Evolutionary conservation across 495 filamentous ascomycete genomes (phyloP), one percentile per base, ranked within the genome.

Genomic region (Podospora didyma): DNA sequence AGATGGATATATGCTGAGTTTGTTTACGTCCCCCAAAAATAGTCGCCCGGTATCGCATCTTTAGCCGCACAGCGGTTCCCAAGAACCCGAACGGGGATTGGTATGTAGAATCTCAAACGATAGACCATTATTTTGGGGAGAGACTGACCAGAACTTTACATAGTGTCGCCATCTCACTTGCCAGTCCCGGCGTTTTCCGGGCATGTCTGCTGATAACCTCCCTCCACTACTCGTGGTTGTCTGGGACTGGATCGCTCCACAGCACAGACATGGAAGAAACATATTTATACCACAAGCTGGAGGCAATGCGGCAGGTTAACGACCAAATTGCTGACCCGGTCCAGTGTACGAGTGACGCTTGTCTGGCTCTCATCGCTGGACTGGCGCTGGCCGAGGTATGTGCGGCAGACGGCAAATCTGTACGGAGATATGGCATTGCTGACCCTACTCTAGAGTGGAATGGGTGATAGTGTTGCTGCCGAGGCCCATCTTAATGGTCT

Each of bases 381-480:
- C 47, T 65, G 28, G 65, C 65, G 10, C 26, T 68, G 26, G 61
- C 62, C n/a, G 65, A 68, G 58, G 65, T 65, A 34, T 7, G 31
- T 22, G 0, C 28, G 51, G 48, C 22, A 16, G 11, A 23, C 47
- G 11, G 2, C 5, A 7, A 9, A 11, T 10, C 14, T 6, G 37
- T 7, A 14, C 1, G 16, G 20, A 9, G n/a, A 22, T 0, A 56
- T 0, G 3, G 5, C 31, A 3, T 24, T 7, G 11, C 34, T 21
- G 45, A 19, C 7, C 9, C 22, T 7, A 11, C 12, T 17, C 17
- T 22, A 62, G 61, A 55, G 55, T 28, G 58, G 61, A 1, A 63
- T 66, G 56, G 64, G 64, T 6, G 53, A 66, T 39, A 22, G 46
- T 20, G 48, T 17, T 2, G 64, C 64, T 5, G 61, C 61, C 21